Percentiles rank a stretch among this genome's conserved stretches.
Conservation (phyloP, 2,329 filamentous ascomycete genomes). For the Hypoxylon sp. region DNA sequence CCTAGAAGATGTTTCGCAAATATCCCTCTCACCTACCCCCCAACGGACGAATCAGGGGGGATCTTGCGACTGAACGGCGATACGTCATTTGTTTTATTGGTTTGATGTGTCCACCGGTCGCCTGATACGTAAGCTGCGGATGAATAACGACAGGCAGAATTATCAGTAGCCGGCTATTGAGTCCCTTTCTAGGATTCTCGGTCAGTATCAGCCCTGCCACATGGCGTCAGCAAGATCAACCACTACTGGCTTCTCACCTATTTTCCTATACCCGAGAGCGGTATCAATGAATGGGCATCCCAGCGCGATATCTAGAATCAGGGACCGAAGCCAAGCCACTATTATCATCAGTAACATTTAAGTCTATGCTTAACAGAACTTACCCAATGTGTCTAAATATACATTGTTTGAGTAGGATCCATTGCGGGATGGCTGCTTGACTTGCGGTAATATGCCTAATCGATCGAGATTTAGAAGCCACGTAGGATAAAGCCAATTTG, state of each 20-base stretch:
- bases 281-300: conserved; percentile 2
- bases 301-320: neutral
- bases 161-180: conserved; percentile 4
- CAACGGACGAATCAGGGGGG: conserved; percentile 9
- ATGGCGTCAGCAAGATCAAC: conserved; percentile 24
- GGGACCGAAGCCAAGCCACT: conserved; percentile 11
- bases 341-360: conserved; percentile 9
- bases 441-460: neutral
- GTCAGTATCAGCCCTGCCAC: conserved; percentile 23
- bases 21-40: conserved; percentile 28
- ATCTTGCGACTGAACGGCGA: neutral
- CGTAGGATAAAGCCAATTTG: neutral
- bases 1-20: conserved; percentile 6
- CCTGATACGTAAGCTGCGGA: conserved; percentile 13
- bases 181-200: conserved; percentile 14
- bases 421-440: neutral
- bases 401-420: neutral
- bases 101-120: conserved; percentile 15
- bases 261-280: neutral
- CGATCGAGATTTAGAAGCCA: neutral
- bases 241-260: conserved; percentile 1
- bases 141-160: conserved; percentile 14
- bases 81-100: conserved; percentile 15
- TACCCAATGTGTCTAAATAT: neutral
- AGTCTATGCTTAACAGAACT: neutral